Evolutionary conservation across 1,139 yeast genomes (phyloP).

Genomic region (Yamadazyma sp.): DNA sequence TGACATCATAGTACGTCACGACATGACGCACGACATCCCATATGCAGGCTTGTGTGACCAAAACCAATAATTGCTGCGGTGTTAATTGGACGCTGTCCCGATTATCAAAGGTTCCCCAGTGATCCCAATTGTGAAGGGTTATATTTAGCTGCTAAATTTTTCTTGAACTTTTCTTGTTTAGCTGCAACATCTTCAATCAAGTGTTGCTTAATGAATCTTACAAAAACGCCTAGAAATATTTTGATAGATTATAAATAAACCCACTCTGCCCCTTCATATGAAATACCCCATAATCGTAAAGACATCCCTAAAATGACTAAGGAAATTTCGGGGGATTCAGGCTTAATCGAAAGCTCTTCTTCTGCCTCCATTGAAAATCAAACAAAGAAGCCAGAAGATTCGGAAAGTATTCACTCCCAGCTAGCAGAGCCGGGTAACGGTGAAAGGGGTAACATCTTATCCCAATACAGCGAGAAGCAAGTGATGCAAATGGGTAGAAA

Average conservation of each 20-base stretch:
- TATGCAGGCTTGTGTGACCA: neutral
- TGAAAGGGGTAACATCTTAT: conserved; percentile 53
- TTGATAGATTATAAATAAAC: too few species aligned
- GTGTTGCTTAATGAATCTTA: neutral
- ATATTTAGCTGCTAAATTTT: neutral
- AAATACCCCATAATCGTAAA: too few species aligned
- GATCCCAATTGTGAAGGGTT: neutral
- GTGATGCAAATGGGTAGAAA: conserved; percentile 70
- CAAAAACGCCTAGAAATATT: too few species aligned
- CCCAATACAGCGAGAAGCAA: conserved; percentile 63
- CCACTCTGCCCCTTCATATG: too few species aligned
- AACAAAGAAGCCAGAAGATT: conserved; percentile 19
- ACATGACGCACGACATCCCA: neutral
- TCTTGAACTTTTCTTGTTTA: conserved; percentile 1
- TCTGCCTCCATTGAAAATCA: conserved; percentile 12
- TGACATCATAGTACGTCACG: neutral
- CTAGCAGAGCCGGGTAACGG: conserved; percentile 24
- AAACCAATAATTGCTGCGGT: neutral
- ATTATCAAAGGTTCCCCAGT: neutral
- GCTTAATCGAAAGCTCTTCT: conserved; percentile 10
- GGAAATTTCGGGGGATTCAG: neutral
- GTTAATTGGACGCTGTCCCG: neutral
- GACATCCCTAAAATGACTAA: conserved; percentile 3
- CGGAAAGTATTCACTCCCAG: conserved; percentile 22
- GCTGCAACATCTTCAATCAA: neutral